A percentile compares a stretch with the other conserved stretches of the same genome.
phyloP scores from a whole-genome alignment of 2,329 filamentous ascomycete genomes.

The Lecanicillium sp. region DNA sequence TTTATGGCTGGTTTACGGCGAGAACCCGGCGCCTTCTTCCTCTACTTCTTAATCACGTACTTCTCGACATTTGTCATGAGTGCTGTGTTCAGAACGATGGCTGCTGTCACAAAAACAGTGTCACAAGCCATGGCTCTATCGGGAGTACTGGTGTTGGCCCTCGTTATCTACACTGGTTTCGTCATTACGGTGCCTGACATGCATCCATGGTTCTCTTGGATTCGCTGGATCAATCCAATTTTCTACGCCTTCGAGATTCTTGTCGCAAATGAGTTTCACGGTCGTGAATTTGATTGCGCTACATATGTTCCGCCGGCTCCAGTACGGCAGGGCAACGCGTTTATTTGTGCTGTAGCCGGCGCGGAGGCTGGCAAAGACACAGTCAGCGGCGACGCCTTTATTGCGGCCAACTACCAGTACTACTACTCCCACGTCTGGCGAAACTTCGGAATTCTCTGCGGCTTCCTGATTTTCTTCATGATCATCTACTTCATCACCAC shows the following conservation, averaged over 20 bases:
- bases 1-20: conserved; percentile 47
- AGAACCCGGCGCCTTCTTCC: conserved; percentile 62
- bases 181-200: conserved; percentile 45
- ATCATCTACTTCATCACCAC: conserved; percentile 53
- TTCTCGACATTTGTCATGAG: conserved; percentile 64
- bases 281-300: conserved; percentile 49
- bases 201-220: conserved; percentile 69
- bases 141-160: conserved; percentile 47
- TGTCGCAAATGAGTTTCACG: conserved; percentile 65
- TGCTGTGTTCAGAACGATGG: conserved; percentile 68
- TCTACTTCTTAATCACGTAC: conserved; percentile 66
- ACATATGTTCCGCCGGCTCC: conserved; percentile 38
- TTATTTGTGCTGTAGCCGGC: conserved; percentile 46
- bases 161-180: conserved; percentile 56
- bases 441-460: conserved; percentile 62
- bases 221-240: conserved; percentile 67
- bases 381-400: conserved; percentile 55
- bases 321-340: conserved; percentile 34
- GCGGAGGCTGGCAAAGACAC: conserved; percentile 43
- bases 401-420: conserved; percentile 48
- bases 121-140: conserved; percentile 48
- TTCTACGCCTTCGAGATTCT: conserved; percentile 68
- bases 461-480: conserved; percentile 58
- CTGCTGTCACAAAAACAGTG: conserved; percentile 59
- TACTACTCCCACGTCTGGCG: conserved; percentile 53